Base-by-base conservation (phyloP, 2,329 filamentous ascomycete genomes). In the Passalora sequoiae region DNA sequence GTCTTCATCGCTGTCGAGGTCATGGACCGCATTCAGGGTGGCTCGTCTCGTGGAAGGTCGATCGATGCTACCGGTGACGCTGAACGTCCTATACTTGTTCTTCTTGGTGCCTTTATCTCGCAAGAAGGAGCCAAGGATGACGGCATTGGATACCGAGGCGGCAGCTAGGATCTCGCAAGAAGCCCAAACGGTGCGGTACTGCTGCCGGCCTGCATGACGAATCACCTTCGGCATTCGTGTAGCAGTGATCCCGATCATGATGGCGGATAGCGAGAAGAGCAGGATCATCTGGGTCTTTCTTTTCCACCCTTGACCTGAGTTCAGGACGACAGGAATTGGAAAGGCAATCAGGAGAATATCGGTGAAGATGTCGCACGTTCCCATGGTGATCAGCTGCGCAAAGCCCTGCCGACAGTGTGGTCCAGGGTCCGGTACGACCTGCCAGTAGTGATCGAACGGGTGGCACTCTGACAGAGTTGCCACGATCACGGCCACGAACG, bases 1-100 rank as follows among this genome's bases (percentile, higher is more conserved):
- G 61, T 97, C 88, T 60, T 94, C 89, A 57, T 97, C 91, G 55
- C 88, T 95, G 31, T 87, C 89, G 82, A 86, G 91, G 43, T 86
- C 79, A 38, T 78, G 77, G 47, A 81, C 68, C 32, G 83, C 51
- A 70, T 75, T 50, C 74, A 69, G 49, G 65, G 85, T 89, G 29
- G 80, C 78, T 31, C 76, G 75, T 3, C 76, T 69, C 9, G 74
- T 69, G 1, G 81, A 80, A 12, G 74, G 73, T 49, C 79, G 76
- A 41, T 73, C 70, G 43, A 70, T 67, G 43, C 68, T 70, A 51
- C 78, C 75, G 28, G 66, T 69, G 3, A 73, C 69, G 12, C 74
- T 79, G 10, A 69, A 59, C 46, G 70, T 62, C 56, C 83, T 83
- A 68, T 86, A 96, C 61, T 88, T 92, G 44, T 77, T 76, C 67